phyloP scores from a whole-genome alignment of 2,329 filamentous ascomycete species.

The Thelonectria discophora region DNA sequence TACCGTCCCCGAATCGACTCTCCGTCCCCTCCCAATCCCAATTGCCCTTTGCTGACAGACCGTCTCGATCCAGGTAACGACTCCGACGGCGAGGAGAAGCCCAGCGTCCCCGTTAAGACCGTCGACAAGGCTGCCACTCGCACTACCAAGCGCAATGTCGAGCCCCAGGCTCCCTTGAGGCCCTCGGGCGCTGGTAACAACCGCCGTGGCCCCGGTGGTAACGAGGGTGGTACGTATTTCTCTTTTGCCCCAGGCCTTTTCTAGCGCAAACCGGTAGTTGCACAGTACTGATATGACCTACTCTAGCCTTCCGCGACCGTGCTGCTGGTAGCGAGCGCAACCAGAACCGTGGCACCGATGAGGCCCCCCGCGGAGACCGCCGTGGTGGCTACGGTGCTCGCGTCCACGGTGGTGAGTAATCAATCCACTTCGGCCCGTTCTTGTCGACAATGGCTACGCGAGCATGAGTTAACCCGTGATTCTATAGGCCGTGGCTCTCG shows the following conservation, averaged over 20 bases:
- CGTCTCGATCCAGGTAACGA: conserved; percentile 61
- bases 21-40: conserved; percentile 25
- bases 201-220: conserved; percentile 72
- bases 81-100: conserved; percentile 71
- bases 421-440: background rate
- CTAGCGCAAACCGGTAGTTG: conserved; percentile 1
- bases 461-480: conserved; percentile 16
- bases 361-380: conserved; percentile 63
- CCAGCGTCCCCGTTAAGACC: conserved; percentile 85
- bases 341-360: conserved; percentile 80
- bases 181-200: conserved; percentile 53
- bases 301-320: conserved; percentile 86
- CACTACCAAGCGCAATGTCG: conserved; percentile 84
- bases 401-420: conserved; percentile 63
- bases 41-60: conserved; percentile 39
- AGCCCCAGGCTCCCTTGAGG: conserved; percentile 72
- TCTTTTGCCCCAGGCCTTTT: background rate
- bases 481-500: conserved; percentile 62
- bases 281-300: conserved; percentile 28
- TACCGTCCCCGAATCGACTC: conserved; percentile 31
- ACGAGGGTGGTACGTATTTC: conserved; percentile 80
- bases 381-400: conserved; percentile 72
- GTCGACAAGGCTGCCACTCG: conserved; percentile 84
- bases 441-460: conserved; percentile 3
- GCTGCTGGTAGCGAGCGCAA: conserved; percentile 83